phyloP scores from a whole-genome alignment of 2,329 filamentous ascomycete species.

The Aaosphaeria pasadenensis region DNA sequence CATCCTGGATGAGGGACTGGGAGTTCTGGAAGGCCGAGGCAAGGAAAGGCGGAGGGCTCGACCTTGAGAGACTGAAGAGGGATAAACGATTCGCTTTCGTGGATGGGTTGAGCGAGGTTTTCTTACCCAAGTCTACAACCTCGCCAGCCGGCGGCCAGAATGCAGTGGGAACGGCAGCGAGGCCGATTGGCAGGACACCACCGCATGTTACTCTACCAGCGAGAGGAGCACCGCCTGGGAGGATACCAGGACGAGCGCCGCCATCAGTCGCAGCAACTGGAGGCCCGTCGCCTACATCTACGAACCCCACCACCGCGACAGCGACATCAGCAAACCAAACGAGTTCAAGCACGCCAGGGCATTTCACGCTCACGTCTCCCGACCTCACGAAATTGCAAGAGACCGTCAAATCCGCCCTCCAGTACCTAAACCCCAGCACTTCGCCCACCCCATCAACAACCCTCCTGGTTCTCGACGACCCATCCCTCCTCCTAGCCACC shows the following conservation, averaged over 20 bases:
- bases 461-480: slow-evolving; percentile 45
- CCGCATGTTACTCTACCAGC: slow-evolving; percentile 6
- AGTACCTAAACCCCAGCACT: slow-evolving; percentile 9
- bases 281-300: not conserved
- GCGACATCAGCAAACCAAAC: not conserved
- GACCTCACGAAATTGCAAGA: slow-evolving; percentile 20
- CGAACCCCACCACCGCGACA: not conserved
- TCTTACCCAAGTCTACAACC: slow-evolving; percentile 23
- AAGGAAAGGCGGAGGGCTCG: slow-evolving; percentile 67
- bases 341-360: slow-evolving; percentile 1
- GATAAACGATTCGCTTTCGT: slow-evolving; percentile 67
- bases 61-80: slow-evolving; percentile 60
- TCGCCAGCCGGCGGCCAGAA: not conserved
- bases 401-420: slow-evolving; percentile 24
- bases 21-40: slow-evolving; percentile 75
- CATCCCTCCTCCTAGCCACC: slow-evolving; percentile 42
- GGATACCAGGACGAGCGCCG: slow-evolving; percentile 13
- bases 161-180: not conserved
- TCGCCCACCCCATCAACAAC: slow-evolving; percentile 18
- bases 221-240: slow-evolving; percentile 15
- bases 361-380: slow-evolving; percentile 23
- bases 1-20: slow-evolving; percentile 78
- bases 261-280: not conserved
- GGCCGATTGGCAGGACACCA: not conserved
- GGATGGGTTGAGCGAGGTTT: slow-evolving; percentile 67